phyloP scores from a whole-genome alignment of 148 eudicot genomes.

The Rhododendron griersonianum region DNA sequence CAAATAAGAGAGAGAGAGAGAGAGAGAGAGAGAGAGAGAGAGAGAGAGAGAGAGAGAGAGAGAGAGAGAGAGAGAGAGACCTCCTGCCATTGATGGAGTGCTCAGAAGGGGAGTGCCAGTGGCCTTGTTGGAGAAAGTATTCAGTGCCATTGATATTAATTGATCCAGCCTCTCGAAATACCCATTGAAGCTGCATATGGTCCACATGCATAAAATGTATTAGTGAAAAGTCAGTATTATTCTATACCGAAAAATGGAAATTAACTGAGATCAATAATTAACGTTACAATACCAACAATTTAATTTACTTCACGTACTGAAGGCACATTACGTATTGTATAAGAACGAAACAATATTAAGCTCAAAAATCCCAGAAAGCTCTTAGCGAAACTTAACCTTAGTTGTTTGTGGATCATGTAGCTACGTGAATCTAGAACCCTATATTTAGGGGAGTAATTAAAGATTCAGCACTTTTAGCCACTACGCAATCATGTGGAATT shows the following conservation, averaged over 20 bases:
- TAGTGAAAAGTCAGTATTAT: not conserved
- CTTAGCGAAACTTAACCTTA: too few species aligned
- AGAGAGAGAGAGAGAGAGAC: slow-evolving; percentile 17
- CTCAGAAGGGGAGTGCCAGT: slow-evolving; percentile 83
- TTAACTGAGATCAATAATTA: not conserved
- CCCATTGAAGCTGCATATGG: slow-evolving; percentile 45
- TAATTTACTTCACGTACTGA: too few species aligned
- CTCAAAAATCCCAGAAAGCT: too few species aligned
- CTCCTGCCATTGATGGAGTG: slow-evolving; percentile 55
- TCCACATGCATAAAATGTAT: not conserved
- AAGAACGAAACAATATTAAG: too few species aligned
- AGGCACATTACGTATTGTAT: too few species aligned
- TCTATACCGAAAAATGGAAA: not conserved
- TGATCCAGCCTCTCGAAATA: slow-evolving; percentile 36
- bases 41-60: not conserved
- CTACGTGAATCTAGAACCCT: too few species aligned
- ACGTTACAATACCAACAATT: not conserved
- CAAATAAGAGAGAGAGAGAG: not conserved
- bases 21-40: slow-evolving; percentile 1
- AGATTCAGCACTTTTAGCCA: too few species aligned
- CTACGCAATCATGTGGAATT: not conserved
- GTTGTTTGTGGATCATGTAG: too few species aligned
- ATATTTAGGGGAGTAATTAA: too few species aligned
- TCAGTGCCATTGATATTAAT: slow-evolving; percentile 36
- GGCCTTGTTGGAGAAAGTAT: slow-evolving; percentile 42